Evolutionary conservation across 768 basidiomycete species (phyloP).

Genomic region (Termitomyces sp.): DNA sequence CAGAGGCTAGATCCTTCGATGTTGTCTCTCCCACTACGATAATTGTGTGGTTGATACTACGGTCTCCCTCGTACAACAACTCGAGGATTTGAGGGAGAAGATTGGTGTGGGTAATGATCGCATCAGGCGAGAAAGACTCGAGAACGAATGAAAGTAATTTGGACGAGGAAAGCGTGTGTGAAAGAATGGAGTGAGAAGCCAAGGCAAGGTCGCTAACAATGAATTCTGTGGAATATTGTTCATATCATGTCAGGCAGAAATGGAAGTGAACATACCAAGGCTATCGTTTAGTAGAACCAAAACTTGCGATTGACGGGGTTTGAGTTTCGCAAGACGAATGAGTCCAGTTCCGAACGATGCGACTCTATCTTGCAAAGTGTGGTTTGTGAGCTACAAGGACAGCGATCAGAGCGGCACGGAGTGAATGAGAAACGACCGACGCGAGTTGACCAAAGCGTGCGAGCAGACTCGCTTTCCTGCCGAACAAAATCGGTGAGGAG

Average conservation of each 20-base stretch:
- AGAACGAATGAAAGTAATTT: slow-evolving; percentile 61
- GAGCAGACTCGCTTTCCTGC: slow-evolving; percentile 58
- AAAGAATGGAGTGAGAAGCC: slow-evolving; percentile 62
- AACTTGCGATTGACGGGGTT: slow-evolving; percentile 60
- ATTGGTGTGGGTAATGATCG: slow-evolving; percentile 66
- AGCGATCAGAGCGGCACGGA: slow-evolving; percentile 1
- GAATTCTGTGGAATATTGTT: slow-evolving; percentile 48
- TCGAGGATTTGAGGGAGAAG: slow-evolving; percentile 71
- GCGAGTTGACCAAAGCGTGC: slow-evolving; percentile 79
- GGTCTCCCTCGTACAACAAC: slow-evolving; percentile 59
- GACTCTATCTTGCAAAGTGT: slow-evolving; percentile 64
- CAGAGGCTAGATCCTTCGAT: slow-evolving; percentile 38
- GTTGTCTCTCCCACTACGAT: slow-evolving; percentile 70
- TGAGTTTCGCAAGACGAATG: slow-evolving; percentile 48
- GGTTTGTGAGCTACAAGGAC: slow-evolving; percentile 65
- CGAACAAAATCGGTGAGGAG: slow-evolving; percentile 64
- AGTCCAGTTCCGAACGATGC: slow-evolving; percentile 74
- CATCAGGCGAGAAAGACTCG: slow-evolving; percentile 64
- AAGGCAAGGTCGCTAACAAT: slow-evolving; percentile 78
- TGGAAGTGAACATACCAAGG: slow-evolving; percentile 46
- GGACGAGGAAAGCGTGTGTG: slow-evolving; percentile 59
- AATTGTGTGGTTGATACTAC: slow-evolving; percentile 46
- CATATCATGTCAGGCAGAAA: not conserved
- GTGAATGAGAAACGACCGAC: slow-evolving; percentile 31
- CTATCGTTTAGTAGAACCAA: slow-evolving; percentile 78